A percentile compares a stretch with the other conserved stretches of the same genome.
Conservation (phyloP, 1,284 basidiomycete species). For the Neolentinus lepideus region DNA sequence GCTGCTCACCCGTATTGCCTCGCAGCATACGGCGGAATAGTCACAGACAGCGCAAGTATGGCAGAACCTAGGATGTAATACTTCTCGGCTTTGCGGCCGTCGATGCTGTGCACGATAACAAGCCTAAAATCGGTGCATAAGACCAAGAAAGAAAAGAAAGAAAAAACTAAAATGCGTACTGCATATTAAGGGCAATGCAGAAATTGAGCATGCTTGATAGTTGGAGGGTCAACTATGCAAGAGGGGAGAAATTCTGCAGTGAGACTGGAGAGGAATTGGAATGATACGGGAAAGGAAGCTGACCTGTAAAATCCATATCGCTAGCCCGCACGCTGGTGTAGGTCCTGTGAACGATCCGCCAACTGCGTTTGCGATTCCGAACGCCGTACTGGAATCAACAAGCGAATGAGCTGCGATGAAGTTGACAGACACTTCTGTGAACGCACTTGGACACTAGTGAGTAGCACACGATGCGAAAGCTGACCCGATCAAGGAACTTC, state of each 20-base stretch:
- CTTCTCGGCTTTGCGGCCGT: neutral
- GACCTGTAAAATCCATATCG: slow-evolving; percentile 1
- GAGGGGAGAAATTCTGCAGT: neutral
- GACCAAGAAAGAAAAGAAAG: neutral
- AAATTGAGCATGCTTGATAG: slow-evolving; percentile 2
- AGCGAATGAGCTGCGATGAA: no score
- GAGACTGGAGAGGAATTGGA: neutral
- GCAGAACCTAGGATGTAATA: slow-evolving; percentile 1
- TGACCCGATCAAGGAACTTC: slow-evolving; percentile 3
- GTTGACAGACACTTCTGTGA: no score
- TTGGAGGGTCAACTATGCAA: slow-evolving; percentile 1
- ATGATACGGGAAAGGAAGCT: neutral
- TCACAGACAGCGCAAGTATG: neutral
- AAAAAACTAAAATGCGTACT: no score
- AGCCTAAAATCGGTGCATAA: neutral
- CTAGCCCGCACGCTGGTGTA: neutral
- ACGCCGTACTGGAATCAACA: neutral
- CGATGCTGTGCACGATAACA: neutral
- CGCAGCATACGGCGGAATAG: slow-evolving; percentile 2
- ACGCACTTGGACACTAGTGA: slow-evolving; percentile 1
- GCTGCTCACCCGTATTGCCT: slow-evolving; percentile 1
- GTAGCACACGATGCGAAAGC: slow-evolving; percentile 1
- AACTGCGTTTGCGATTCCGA: neutral
- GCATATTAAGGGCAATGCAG: slow-evolving; percentile 5
- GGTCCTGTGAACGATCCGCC: slow-evolving; percentile 1